A percentile compares a stretch with the other conserved stretches of the same genome.
Evolutionary conservation across 2,329 filamentous ascomycete species (phyloP).

Genomic region (Pseudogymnoascus sp.): DNA sequence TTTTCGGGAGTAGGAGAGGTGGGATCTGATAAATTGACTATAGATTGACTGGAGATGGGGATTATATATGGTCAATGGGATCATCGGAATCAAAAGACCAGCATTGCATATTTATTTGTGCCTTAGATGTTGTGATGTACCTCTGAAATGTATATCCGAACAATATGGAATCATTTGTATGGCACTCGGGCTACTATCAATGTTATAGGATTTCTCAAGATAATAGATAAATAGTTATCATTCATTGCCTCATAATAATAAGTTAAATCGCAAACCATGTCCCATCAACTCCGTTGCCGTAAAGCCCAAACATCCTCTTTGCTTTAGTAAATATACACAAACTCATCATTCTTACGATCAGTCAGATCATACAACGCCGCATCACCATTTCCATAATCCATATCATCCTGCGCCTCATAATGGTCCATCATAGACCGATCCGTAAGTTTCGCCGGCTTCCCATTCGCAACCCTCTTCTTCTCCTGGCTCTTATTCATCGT

Average conservation of each 20-base stretch:
- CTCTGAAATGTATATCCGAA: background rate
- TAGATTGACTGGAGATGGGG: background rate
- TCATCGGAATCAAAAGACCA: background rate
- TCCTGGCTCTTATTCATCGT: slow-evolving; percentile 49
- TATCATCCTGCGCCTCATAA: slow-evolving; percentile 33
- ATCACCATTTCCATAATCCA: slow-evolving; percentile 32
- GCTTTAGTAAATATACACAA: slow-evolving; percentile 50
- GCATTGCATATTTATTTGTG: background rate
- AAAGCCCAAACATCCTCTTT: background rate
- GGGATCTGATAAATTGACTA: slow-evolving; percentile 5
- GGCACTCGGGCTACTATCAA: background rate
- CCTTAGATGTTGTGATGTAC: background rate
- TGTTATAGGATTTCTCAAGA: background rate
- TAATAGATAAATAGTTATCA: background rate
- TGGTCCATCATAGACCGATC: slow-evolving; percentile 52
- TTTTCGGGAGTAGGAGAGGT: background rate
- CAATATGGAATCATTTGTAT: background rate
- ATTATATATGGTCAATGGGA: background rate
- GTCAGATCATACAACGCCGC: slow-evolving; percentile 52
- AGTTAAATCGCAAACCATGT: background rate
- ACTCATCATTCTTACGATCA: slow-evolving; percentile 60
- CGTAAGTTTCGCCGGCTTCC: slow-evolving; percentile 49
- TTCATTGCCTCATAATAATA: background rate
- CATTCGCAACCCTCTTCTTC: slow-evolving; percentile 44
- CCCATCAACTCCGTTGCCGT: background rate